These are phyloP conservation scores for Aquilaria sinensis DNA, from an alignment of 345 rosid species.

Conservation along the genomic window DNA sequence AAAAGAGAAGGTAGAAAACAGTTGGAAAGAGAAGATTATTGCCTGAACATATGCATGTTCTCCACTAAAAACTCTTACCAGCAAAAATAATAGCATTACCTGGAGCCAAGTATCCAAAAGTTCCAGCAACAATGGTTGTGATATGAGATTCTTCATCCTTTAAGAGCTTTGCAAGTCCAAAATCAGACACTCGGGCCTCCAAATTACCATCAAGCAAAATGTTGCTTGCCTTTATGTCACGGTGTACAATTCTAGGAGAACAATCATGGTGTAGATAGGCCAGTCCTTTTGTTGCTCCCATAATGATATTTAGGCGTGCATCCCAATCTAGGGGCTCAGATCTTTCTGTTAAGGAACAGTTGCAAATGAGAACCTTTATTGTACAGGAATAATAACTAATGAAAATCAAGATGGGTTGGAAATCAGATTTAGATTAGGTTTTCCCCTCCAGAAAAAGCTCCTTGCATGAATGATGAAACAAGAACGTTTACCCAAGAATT, in stretches of 20 bases:
- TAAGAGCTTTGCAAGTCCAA: constrained; percentile 94
- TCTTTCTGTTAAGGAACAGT: constrained; percentile 49
- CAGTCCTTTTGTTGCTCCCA: constrained; percentile 98
- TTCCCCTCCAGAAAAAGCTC: no score
- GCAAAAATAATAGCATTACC: constrained; percentile 38
- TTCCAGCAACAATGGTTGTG: constrained; percentile 98
- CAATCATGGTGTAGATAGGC: constrained; percentile 98
- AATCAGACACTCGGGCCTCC: constrained; percentile 98
- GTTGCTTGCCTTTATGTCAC: constrained; percentile 97
- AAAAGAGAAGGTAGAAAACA: neutral
- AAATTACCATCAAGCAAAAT: constrained; percentile 93
- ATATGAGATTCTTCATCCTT: constrained; percentile 97
- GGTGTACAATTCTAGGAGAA: constrained; percentile 97
- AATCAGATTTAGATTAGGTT: no score
- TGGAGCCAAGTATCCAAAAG: constrained; percentile 98
- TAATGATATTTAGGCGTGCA: constrained; percentile 76
- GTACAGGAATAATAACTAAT: no score
- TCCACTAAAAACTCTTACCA: neutral
- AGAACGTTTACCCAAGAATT: no score
- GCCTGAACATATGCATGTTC: constrained; percentile 3
- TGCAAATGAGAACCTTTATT: neutral
- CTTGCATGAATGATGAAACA: no score
- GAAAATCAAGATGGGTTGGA: no score
- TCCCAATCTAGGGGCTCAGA: constrained; percentile 95
- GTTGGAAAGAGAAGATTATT: neutral